These are phyloP conservation scores for Ceratocystis diversiconidia DNA, from an alignment of 2,329 filamentous ascomycete genomes.

Conservation along the genomic window DNA sequence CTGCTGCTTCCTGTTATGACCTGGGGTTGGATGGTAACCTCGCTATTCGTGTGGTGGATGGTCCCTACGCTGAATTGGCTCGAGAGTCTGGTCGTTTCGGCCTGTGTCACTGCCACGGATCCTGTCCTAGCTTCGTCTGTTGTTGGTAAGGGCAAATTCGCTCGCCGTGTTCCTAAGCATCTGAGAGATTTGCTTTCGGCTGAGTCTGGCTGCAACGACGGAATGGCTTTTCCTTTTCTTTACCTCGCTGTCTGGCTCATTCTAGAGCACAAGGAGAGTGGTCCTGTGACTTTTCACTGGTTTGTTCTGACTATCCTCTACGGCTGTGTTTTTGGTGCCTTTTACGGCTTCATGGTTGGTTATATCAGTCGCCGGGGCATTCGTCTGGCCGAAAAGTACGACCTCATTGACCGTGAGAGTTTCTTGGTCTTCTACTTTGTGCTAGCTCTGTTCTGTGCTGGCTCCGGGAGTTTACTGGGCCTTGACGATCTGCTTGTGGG, in stretches of 20 bases:
- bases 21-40: conserved; percentile 84
- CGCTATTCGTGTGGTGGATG: conserved; percentile 90
- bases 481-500: conserved; percentile 89
- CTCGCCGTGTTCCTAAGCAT: conserved; percentile 94
- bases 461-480: conserved; percentile 79
- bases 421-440: conserved; percentile 99
- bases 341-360: conserved; percentile 77
- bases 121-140: conserved; percentile 94
- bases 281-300: conserved; percentile 67
- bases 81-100: conserved; percentile 72
- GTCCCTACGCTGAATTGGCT: conserved; percentile 68
- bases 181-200: conserved; percentile 86
- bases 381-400: conserved; percentile 67
- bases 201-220: conserved; percentile 97
- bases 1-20: conserved; percentile 94
- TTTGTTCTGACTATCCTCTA: conserved; percentile 82
- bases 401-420: conserved; percentile 87
- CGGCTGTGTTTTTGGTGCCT: conserved; percentile 83
- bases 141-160: conserved; percentile 97
- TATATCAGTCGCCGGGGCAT: conserved; percentile 86
- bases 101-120: conserved; percentile 93
- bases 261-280: conserved; percentile 56
- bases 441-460: conserved; percentile 85
- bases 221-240: conserved; percentile 98
- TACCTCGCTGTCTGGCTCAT: conserved; percentile 87